Conservation (phyloP, 2,329 filamentous ascomycete species). For the Torrubiellomyces zombiae region DNA sequence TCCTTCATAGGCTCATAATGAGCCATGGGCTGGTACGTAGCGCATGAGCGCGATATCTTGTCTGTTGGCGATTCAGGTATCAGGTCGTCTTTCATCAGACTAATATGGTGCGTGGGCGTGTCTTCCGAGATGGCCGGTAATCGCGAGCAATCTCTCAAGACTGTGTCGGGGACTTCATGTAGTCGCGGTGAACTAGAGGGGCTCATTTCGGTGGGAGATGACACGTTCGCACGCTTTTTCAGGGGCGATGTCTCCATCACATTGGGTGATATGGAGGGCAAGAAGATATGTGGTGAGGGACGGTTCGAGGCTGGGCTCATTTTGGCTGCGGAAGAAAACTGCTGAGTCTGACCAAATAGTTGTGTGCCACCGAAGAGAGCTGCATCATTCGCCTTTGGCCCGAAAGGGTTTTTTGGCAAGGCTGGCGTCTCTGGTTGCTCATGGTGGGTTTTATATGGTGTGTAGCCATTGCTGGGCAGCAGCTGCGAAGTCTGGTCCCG, state of each 20-base stretch:
- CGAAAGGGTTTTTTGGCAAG: constrained; percentile 31
- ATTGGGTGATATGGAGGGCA: constrained; percentile 29
- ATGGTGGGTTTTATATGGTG: constrained; percentile 13
- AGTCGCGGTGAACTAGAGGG: constrained; percentile 24
- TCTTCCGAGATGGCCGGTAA: constrained; percentile 7
- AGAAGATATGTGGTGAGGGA: constrained; percentile 33
- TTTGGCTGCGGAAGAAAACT: constrained; percentile 33
- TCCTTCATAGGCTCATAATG: constrained; percentile 29
- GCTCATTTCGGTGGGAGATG: constrained; percentile 23
- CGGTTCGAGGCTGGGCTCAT: constrained; percentile 40
- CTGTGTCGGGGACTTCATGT: constrained; percentile 14
- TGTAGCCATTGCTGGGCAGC: constrained; percentile 12
- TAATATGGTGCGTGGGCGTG: constrained; percentile 11
- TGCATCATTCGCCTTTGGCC: constrained; percentile 15
- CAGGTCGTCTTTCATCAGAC: constrained; percentile 12
- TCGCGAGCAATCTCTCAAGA: constrained; percentile 8
- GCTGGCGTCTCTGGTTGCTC: constrained; percentile 31
- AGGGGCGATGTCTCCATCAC: constrained; percentile 28
- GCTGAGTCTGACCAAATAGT: constrained; percentile 37
- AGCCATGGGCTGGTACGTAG: constrained; percentile 16
- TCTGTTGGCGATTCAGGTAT: constrained; percentile 21
- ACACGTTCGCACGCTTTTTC: constrained; percentile 29
- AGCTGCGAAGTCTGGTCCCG: constrained; percentile 17
- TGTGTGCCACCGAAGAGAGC: constrained; percentile 26
- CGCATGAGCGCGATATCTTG: constrained; percentile 8